Evolutionary conservation across 1,284 basidiomycete genomes (phyloP), one percentile per base, ranked within the genome.

Genomic region (Fomitiporia mediterranea): DNA sequence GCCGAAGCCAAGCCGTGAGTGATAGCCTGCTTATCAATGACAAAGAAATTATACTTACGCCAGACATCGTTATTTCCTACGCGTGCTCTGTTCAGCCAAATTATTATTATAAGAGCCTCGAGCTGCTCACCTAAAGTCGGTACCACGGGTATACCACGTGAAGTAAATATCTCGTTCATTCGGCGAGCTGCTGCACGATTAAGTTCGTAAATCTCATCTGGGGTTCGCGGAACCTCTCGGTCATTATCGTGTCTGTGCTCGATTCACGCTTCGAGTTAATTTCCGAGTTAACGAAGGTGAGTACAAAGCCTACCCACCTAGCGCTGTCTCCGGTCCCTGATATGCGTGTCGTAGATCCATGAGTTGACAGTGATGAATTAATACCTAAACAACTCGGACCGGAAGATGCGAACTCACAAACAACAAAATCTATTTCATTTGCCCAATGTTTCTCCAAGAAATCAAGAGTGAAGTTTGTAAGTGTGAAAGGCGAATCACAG

Each of bases 261-360:
- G 43, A 32, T 21, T 38, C 9, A 11, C 19, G 17, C 13, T 25
- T 30, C 27, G 35, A 39, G 27, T 19, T 27, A 21, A 39, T 27
- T 32, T 50, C 39, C n/a, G 19, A 13, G 17, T 21, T 38, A 30
- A 40, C 37, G 25, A 40, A 42, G 35, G 51, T 9, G 9, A 8
- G 21, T 8, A 21, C 4, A 5, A 44, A n/a, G 19, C 2, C 21
- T 8, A 40, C 70, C 62, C 64, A 90, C 90, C 90, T 83, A 34
- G 91, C 94, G 71, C 85, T 94, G 70, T 97, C 94, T 38, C 94
- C 94, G 4, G 93, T 96, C 91, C 89, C 89, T 87, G 69, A 17
- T 28, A 28, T 23, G 19, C 34, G 32, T 35, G 23, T 21, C n/a
- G n/a, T n/a, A n/a, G n/a, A n/a, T n/a, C n/a, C n/a, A n/a, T n/a